A percentile compares a stretch with the other conserved stretches of the same genome.
Evolutionary conservation across 495 filamentous ascomycete species (phyloP).

Genomic region (Gamarada debralockiae): DNA sequence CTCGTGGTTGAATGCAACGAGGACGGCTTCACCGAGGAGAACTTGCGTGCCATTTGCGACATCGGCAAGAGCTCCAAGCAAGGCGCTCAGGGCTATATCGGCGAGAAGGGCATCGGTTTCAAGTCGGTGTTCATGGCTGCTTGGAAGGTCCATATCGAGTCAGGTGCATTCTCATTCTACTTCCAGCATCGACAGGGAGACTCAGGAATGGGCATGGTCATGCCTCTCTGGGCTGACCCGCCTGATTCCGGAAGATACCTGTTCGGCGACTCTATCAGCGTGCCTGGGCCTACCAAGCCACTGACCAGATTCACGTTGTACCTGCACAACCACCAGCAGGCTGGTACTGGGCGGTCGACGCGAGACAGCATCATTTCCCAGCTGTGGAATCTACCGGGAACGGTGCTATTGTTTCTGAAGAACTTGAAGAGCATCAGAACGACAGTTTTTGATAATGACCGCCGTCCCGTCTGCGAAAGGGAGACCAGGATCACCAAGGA

Average conservation of each 20-base stretch:
- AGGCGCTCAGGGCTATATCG: constrained; percentile 28
- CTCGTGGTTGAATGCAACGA: constrained; percentile 38
- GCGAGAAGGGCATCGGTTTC: constrained; percentile 47
- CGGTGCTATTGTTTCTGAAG: constrained; percentile 5
- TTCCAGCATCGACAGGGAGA: constrained; percentile 30
- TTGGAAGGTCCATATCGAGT: constrained; percentile 35
- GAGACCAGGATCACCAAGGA: no score
- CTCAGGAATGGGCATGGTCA: constrained; percentile 42
- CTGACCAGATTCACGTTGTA: background rate
- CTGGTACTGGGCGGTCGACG: background rate
- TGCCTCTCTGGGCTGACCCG: constrained; percentile 34
- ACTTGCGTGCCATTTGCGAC: constrained; percentile 34
- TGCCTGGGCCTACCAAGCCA: no score
- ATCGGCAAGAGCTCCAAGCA: constrained; percentile 36
- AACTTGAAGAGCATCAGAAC: background rate
- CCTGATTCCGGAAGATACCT: no score
- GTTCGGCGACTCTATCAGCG: no score
- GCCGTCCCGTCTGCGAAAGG: no score
- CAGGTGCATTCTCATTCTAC: constrained; percentile 35
- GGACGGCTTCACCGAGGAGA: constrained; percentile 33
- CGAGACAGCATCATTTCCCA: background rate
- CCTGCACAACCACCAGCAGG: no score
- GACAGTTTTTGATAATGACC: background rate
- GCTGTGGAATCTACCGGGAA: background rate
- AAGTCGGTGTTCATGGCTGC: constrained; percentile 45